Evolutionary conservation across 2,329 filamentous ascomycete genomes (phyloP).

Genomic region (Fusarium agapanthi): DNA sequence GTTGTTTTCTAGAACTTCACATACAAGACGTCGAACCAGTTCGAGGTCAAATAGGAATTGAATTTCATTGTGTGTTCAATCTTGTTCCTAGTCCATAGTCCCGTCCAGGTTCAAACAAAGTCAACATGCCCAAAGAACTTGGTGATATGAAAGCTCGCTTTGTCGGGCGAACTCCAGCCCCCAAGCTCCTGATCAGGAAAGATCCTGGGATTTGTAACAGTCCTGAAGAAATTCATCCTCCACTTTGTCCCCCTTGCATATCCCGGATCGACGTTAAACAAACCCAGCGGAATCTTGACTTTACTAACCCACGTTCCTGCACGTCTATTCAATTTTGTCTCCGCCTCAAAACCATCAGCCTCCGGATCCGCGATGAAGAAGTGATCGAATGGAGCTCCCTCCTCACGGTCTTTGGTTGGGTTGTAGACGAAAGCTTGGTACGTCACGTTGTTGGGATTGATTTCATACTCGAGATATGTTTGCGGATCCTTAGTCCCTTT

Average conservation of each 20-base stretch:
- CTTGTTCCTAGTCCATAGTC: neutral
- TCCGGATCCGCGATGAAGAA: conserved; percentile 53
- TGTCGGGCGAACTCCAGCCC: conserved; percentile 56
- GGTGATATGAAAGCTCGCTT: conserved; percentile 59
- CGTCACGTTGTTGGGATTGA: conserved; percentile 60
- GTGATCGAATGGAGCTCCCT: conserved; percentile 54
- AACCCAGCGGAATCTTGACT: conserved; percentile 54
- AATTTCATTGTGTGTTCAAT: neutral
- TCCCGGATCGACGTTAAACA: conserved; percentile 59
- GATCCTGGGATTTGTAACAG: conserved; percentile 52
- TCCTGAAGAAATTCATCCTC: conserved; percentile 64
- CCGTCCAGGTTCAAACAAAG: conserved; percentile 44
- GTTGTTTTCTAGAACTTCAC: neutral
- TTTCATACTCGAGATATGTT: conserved; percentile 61
- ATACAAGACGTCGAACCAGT: rapidly evolving
- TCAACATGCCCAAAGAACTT: conserved; percentile 54
- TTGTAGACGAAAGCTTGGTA: conserved; percentile 63
- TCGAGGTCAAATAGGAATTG: neutral
- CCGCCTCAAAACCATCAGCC: conserved; percentile 52
- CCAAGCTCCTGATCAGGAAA: conserved; percentile 56
- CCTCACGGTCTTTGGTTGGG: conserved; percentile 54
- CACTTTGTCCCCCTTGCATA: conserved; percentile 54
- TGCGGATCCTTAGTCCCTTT: conserved; percentile 56
- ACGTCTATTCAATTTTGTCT: conserved; percentile 50
- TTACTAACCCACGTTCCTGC: conserved; percentile 53